Evolutionary conservation across 2,329 filamentous ascomycete species (phyloP).

Genomic region (Phyllosticta ampelicida): DNA sequence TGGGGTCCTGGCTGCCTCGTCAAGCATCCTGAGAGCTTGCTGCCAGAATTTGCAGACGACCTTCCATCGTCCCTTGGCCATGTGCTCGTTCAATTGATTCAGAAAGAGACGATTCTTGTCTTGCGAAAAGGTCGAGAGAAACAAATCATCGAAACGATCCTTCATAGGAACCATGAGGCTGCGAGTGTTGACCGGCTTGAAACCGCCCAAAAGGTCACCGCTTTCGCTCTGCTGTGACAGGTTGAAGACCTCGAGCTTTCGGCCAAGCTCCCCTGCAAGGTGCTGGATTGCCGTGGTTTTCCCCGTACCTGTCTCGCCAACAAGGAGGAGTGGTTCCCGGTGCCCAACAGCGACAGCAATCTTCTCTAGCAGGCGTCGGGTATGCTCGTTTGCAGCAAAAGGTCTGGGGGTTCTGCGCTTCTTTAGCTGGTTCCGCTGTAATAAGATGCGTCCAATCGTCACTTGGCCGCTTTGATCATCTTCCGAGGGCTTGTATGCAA

Average conservation of each 20-base stretch:
- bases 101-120: slow-evolving; percentile 77
- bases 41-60: slow-evolving; percentile 77
- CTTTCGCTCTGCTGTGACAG: slow-evolving; percentile 96
- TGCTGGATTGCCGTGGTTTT: slow-evolving; percentile 97
- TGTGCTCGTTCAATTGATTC: slow-evolving; percentile 65
- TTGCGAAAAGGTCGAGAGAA: slow-evolving; percentile 74
- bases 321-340: slow-evolving; percentile 80
- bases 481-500: slow-evolving; percentile 24
- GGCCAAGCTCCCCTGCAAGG: slow-evolving; percentile 70
- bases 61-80: slow-evolving; percentile 78
- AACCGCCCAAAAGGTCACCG: slow-evolving; percentile 88
- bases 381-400: slow-evolving; percentile 83
- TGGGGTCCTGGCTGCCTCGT: slow-evolving; percentile 30
- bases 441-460: slow-evolving; percentile 38
- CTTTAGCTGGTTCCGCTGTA: slow-evolving; percentile 16
- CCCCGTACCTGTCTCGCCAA: slow-evolving; percentile 97
- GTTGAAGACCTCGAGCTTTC: slow-evolving; percentile 86
- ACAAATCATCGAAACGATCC: slow-evolving; percentile 87
- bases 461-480: slow-evolving; percentile 22
- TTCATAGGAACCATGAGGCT: slow-evolving; percentile 81
- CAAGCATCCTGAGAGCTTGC: slow-evolving; percentile 80
- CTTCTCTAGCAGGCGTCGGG: slow-evolving; percentile 75
- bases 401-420: slow-evolving; percentile 1
- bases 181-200: slow-evolving; percentile 88
- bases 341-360: slow-evolving; percentile 73